A percentile compares a stretch with the other conserved stretches of the same genome.
Evolutionary conservation across 495 filamentous ascomycete species (phyloP).

Genomic region (Choiromyces venosus): DNA sequence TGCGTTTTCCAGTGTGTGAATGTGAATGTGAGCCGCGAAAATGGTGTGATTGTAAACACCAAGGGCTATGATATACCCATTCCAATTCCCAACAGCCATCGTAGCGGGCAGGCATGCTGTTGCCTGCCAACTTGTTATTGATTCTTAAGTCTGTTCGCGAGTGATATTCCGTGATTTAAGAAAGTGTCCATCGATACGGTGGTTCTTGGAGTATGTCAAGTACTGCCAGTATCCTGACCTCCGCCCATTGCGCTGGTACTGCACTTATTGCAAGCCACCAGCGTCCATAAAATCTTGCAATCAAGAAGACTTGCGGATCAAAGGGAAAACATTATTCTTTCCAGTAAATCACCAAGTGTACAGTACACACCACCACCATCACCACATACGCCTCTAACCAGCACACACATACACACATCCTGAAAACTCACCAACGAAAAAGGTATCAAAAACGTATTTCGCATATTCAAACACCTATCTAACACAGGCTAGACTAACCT

Average conservation of each 20-base stretch:
- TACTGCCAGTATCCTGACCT: not conserved
- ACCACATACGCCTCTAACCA: not conserved
- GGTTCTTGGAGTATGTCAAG: too few relatives aligned
- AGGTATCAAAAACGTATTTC: not conserved
- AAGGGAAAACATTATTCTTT: not conserved
- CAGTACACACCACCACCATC: not conserved
- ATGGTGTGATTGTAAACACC: not conserved
- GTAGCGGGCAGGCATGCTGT: not conserved
- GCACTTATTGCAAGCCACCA: not conserved
- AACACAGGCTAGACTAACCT: not conserved
- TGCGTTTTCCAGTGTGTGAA: not conserved
- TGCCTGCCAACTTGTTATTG: not conserved
- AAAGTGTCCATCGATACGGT: not conserved
- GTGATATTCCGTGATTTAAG: not conserved
- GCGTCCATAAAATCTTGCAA: not conserved
- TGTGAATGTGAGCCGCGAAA: not conserved
- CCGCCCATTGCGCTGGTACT: not conserved
- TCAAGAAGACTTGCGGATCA: not conserved
- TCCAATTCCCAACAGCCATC: not conserved
- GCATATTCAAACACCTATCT: not conserved
- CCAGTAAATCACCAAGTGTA: not conserved
- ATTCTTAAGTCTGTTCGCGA: not conserved
- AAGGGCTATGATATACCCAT: not conserved
- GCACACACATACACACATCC: not conserved
- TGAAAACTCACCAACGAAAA: not conserved